Evolutionary conservation across 1,284 basidiomycete species (phyloP).

Genomic region (Pisolithus thermaeus): DNA sequence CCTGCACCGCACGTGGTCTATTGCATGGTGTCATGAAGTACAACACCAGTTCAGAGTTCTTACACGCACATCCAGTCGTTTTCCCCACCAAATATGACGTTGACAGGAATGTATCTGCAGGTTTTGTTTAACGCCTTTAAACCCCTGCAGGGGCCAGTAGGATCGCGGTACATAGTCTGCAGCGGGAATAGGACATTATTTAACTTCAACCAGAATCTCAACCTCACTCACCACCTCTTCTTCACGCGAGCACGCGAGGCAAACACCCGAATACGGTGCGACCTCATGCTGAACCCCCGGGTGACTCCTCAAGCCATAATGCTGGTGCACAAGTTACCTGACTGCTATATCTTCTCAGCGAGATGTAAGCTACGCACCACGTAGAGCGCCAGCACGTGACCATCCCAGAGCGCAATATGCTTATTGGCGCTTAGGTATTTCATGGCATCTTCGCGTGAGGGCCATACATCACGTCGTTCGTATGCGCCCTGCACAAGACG

Average conservation of each 20-base stretch:
- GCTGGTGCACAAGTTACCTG: slow-evolving; percentile 23
- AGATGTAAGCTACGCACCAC: slow-evolving; percentile 32
- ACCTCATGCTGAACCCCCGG: slow-evolving; percentile 26
- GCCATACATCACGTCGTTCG: slow-evolving; percentile 45
- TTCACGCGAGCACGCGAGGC: slow-evolving; percentile 47
- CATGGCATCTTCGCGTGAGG: slow-evolving; percentile 36
- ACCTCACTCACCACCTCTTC: slow-evolving; percentile 44
- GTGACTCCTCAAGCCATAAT: slow-evolving; percentile 39
- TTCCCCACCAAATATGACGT: slow-evolving; percentile 44
- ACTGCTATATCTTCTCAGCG: background rate
- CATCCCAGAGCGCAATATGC: slow-evolving; percentile 41
- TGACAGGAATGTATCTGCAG: slow-evolving; percentile 38
- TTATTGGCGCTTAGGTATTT: slow-evolving; percentile 28
- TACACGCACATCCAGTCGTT: slow-evolving; percentile 45
- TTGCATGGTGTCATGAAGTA: slow-evolving; percentile 4
- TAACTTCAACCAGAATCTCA: background rate
- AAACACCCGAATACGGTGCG: slow-evolving; percentile 34
- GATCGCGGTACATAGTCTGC: slow-evolving; percentile 28
- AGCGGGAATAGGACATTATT: background rate
- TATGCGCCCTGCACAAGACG: slow-evolving; percentile 39
- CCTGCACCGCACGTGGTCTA: slow-evolving; percentile 40
- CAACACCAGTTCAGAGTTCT: background rate
- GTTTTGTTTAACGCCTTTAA: slow-evolving; percentile 37
- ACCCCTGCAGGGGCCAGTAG: slow-evolving; percentile 41
- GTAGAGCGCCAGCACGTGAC: slow-evolving; percentile 40